These are phyloP conservation scores for Nicotiana paniculata DNA, from an alignment of 257 asterid genomes.

Conservation along the genomic window DNA sequence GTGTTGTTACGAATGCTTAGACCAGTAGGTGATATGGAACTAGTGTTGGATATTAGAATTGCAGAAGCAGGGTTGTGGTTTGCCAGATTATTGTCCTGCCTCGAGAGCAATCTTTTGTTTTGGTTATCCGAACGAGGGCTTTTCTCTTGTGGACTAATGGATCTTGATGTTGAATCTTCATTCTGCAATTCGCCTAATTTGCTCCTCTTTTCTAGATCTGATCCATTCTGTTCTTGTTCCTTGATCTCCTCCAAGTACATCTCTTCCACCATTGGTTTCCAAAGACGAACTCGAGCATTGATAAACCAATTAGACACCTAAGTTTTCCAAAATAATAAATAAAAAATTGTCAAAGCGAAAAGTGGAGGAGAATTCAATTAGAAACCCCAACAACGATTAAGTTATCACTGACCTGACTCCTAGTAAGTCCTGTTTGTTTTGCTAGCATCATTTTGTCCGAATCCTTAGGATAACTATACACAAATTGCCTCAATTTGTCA, in stretches of 20 bases:
- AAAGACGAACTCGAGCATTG: slow-evolving; percentile 90
- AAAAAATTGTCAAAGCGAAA: not conserved
- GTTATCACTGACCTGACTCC: slow-evolving; percentile 67
- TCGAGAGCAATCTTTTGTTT: slow-evolving; percentile 26
- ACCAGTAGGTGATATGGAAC: slow-evolving; percentile 36
- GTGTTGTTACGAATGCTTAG: slow-evolving; percentile 31
- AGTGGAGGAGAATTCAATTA: not conserved
- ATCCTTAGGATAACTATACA: slow-evolving; percentile 84
- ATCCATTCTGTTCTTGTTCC: slow-evolving; percentile 58
- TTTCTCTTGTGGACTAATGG: slow-evolving; percentile 32
- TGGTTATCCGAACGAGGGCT: slow-evolving; percentile 33
- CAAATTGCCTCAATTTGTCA: not conserved
- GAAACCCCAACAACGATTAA: too few relatives aligned
- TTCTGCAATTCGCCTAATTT: slow-evolving; percentile 33
- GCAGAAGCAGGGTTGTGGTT: slow-evolving; percentile 20
- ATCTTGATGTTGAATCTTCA: slow-evolving; percentile 48
- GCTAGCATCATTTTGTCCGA: slow-evolving; percentile 96
- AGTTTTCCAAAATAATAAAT: not conserved
- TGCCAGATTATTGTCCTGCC: slow-evolving; percentile 19
- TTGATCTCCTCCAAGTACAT: slow-evolving; percentile 91
- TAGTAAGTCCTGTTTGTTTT: slow-evolving; percentile 89
- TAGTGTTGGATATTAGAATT: slow-evolving; percentile 25
- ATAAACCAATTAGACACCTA: slow-evolving; percentile 99
- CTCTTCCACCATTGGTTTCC: slow-evolving; percentile 99
- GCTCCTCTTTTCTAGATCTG: slow-evolving; percentile 45